Evolutionary conservation across 306 rosid genomes (phyloP).

Genomic region (Prunus padus): DNA sequence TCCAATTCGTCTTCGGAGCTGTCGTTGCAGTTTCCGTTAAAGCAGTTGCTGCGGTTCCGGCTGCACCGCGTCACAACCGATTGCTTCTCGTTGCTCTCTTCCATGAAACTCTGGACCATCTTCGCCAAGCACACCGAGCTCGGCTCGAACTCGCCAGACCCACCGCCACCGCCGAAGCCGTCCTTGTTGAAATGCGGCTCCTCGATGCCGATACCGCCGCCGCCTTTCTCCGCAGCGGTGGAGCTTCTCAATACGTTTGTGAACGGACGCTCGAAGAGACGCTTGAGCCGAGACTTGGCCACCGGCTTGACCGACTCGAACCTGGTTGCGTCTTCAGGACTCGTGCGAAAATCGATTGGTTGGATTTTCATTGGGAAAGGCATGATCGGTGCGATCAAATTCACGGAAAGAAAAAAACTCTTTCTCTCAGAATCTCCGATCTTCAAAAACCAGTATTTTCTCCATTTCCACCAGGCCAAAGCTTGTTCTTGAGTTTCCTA

Average conservation of each 20-base stretch:
- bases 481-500: conserved; percentile 9
- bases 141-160: conserved; percentile 58
- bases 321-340: conserved; percentile 33
- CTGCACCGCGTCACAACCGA: conserved; percentile 37
- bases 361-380: conserved; percentile 79
- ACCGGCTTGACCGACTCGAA: conserved; percentile 57
- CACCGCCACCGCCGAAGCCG: conserved; percentile 17
- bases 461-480: conserved; percentile 29
- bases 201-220: conserved; percentile 37
- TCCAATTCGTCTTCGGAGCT: conserved; percentile 64
- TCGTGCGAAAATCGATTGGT: conserved; percentile 59
- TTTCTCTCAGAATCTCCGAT: conserved; percentile 10
- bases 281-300: conserved; percentile 71
- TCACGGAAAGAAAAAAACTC: background rate
- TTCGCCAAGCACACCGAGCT: conserved; percentile 67
- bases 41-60: conserved; percentile 73
- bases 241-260: conserved; percentile 51
- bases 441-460: conserved; percentile 20
- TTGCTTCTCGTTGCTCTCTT: conserved; percentile 66
- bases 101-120: conserved; percentile 87
- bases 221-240: conserved; percentile 38
- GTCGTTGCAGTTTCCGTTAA: conserved; percentile 50
- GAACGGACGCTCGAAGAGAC: conserved; percentile 77
- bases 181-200: conserved; percentile 37
- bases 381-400: conserved; percentile 29